Evolutionary conservation across 495 filamentous ascomycete species (phyloP), one percentile per base, ranked within the genome.

Genomic region (Venustampulla echinocandica): DNA sequence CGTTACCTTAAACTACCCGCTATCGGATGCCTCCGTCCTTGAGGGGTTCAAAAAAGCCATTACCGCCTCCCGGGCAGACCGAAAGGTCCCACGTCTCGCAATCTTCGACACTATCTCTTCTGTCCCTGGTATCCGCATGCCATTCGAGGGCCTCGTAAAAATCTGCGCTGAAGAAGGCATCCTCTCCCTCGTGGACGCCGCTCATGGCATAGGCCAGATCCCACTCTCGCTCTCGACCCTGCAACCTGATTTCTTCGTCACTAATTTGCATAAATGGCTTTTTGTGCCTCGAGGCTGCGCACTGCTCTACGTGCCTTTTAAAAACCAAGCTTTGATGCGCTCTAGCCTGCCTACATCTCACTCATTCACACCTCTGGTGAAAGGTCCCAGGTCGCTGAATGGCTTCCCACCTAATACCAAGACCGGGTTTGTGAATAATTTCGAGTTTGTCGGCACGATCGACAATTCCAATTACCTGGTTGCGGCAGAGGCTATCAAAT

Each of bases 211-310:
- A 24, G 90, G 90, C 0, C 80, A 89, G 44, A 73, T 95, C 15
- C 67, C 67, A 1, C 64, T 96, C 13, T 72, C 89, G 53, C 65
- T 95, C 17, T 54, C 54, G 0, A 59, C 51, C 18, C 61, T 87
- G n/a, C 69, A 81, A 27, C 79, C 85, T 0, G 89, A 96, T 52
- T 96, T 95, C 62, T 80, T 94, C 50, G 74, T 87, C 7, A 79
- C 70, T 18, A 95, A 95, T 58, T 79, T 77, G 54, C 87, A 96
- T 64, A 97, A 96, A 69, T 97, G 90, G 90, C 75, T 95, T 13
- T 85, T 79, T 55, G 77, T 79, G 10, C 90, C 89, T n/a, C 77
- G 90, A 33, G 80, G 79, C 20, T 85, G 79, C 54, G 87, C 88
- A 1, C 69, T 88, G 1, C 75, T 96, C 39, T 85, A 94, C 60